Evolutionary conservation across 1,139 yeast genomes (phyloP).

Genomic region (Hyphopichia burtonii): DNA sequence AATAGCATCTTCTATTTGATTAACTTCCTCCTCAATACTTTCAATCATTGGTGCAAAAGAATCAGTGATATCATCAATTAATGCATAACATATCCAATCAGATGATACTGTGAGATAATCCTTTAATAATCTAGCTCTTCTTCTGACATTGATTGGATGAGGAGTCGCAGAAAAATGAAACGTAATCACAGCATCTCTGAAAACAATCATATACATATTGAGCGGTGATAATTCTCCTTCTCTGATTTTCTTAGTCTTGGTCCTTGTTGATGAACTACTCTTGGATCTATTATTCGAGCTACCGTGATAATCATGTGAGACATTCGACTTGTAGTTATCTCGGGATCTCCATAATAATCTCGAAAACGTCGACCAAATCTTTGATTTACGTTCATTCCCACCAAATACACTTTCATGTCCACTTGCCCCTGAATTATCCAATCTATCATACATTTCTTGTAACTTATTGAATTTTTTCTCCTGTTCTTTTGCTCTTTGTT

Average conservation of each 20-base stretch:
- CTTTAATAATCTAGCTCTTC: conserved; percentile 82
- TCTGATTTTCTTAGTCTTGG: conserved; percentile 38
- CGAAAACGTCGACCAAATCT: conserved; percentile 16
- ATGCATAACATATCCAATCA: conserved; percentile 97
- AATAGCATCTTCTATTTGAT: conserved; percentile 87
- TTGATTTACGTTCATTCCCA: conserved; percentile 15
- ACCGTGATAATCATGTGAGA: conserved; percentile 1
- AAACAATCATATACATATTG: conserved; percentile 90
- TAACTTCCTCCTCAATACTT: conserved; percentile 89
- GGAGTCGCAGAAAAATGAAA: conserved; percentile 96
- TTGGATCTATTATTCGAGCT: conserved; percentile 1
- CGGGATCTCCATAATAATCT: conserved; percentile 8
- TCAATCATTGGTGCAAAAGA: conserved; percentile 97
- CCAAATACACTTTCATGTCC: conserved; percentile 15
- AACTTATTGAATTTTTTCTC: conserved; percentile 40
- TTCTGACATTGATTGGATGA: conserved; percentile 91
- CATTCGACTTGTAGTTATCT: conserved; percentile 3
- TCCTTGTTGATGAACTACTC: conserved; percentile 22
- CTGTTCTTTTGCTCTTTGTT: conserved; percentile 45
- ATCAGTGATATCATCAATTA: conserved; percentile 95
- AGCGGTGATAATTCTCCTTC: conserved; percentile 85
- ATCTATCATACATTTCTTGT: conserved; percentile 36
- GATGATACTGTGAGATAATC: conserved; percentile 89
- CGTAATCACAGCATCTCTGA: conserved; percentile 85
- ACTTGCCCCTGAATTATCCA: conserved; percentile 16